These are phyloP conservation scores for Akanthomyces muscarius DNA, from an alignment of 2,329 filamentous ascomycete species.

Conservation along the genomic window DNA sequence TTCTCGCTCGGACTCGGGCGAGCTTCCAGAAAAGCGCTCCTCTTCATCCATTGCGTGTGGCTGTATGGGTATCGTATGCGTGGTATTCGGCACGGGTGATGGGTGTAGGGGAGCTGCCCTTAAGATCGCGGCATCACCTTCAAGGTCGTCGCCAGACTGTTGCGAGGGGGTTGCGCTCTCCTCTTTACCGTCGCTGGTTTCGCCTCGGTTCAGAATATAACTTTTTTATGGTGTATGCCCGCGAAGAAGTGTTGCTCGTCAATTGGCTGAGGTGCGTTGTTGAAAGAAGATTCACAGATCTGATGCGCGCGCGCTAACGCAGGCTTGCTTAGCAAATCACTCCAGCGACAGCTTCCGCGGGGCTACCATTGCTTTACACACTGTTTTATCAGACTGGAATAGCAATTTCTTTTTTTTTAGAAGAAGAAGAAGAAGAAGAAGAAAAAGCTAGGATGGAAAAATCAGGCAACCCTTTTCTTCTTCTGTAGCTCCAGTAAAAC, in stretches of 20 bases:
- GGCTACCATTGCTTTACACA: too few relatives aligned
- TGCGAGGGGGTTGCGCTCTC: not conserved
- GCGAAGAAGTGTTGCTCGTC: not conserved
- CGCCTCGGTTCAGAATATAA: not conserved
- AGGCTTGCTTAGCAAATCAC: not conserved
- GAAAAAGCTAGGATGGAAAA: too few relatives aligned
- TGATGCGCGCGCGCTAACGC: not conserved
- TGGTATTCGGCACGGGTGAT: not conserved
- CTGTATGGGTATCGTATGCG: not conserved
- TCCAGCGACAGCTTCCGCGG: not conserved
- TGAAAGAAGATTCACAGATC: not conserved
- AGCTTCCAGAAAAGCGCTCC: conserved; percentile 31
- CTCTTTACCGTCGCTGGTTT: not conserved
- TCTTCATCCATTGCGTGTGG: conserved; percentile 30
- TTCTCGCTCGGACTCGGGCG: conserved; percentile 32
- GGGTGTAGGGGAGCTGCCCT: not conserved
- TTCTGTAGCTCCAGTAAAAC: not conserved
- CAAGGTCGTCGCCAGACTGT: not conserved
- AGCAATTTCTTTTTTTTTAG: too few relatives aligned
- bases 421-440: too few relatives aligned
- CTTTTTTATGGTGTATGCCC: too few relatives aligned
- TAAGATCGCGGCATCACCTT: conserved; percentile 2
- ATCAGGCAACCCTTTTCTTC: not conserved
- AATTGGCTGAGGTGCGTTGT: not conserved
- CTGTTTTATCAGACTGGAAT: too few relatives aligned